Base-by-base conservation (phyloP, 139 green algal species). In the Zygnema cylindricum region DNA sequence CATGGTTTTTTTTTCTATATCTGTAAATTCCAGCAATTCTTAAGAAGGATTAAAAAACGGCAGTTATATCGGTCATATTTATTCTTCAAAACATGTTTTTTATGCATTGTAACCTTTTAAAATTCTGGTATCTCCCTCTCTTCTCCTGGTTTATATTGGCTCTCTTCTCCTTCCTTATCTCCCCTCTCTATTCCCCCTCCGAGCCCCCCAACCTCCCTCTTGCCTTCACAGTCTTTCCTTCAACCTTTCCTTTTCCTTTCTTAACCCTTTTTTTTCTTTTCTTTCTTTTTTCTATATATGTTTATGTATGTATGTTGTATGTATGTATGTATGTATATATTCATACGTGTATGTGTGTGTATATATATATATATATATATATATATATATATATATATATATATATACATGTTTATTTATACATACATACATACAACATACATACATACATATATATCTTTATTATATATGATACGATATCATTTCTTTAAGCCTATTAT, bases 41-140 rank as follows among this genome's bases (percentile, higher is more conserved):
- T n/a, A n/a, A n/a, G n/a, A n/a, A n/a, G n/a, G n/a, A n/a, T n/a
- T n/a, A n/a, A n/a, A n/a, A n/a, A n/a, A n/a, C n/a, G n/a, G n/a
- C n/a, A n/a, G n/a, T n/a, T 16, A 85, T 81, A 81, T 83, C 21
- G 2, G 2, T 22, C 39, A 63, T 87, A 16, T 84, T 39, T 41
- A 25, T 69, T 69, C 81, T 84, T 69, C 2, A 2, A 30, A 2
- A 33, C 32, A 2, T 87, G 2, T 16, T 83, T 57, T 22, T 30
- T 73, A 30, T 30, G 30, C 30, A 25, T 73, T 73, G 30, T 73
- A 25, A 35, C 30, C 57, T 30, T 73, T 73, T 30, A n/a, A n/a
- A n/a, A 25, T 73, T 73, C 57, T 73, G 25, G 25, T 73, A 30
- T 73, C 30, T 73, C 57, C 57, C 57, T 73, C 57, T 73, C 57